Conservation (phyloP, 225 moss, liverwort and hornwort species). For the Antitrichia curtipendula region DNA sequence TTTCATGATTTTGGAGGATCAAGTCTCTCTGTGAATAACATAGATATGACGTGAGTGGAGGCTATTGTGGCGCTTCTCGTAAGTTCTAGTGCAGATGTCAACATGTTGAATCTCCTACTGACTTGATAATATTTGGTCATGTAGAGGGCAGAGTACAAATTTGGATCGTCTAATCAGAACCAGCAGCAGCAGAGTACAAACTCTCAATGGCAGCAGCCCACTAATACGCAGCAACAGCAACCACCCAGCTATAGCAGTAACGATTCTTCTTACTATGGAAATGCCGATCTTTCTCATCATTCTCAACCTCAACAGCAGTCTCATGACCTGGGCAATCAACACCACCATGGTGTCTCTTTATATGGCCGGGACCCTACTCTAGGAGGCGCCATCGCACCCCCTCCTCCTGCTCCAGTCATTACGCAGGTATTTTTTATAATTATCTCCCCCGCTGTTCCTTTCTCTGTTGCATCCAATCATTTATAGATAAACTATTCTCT, state of each 20-base stretch:
- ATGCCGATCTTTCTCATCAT: slow-evolving; percentile 66
- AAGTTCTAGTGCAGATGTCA: neutral
- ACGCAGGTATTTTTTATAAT: slow-evolving; percentile 48
- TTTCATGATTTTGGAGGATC: neutral
- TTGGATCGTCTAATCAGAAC: slow-evolving; percentile 41
- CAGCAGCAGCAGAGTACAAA: slow-evolving; percentile 63
- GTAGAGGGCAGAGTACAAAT: slow-evolving; percentile 66
- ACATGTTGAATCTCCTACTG: neutral
- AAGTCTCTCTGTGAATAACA: neutral
- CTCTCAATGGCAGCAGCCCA: slow-evolving; percentile 72
- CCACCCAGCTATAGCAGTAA: slow-evolving; percentile 45
- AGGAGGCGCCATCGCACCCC: slow-evolving; percentile 76
- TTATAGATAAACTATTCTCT: neutral
- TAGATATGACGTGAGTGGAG: neutral
- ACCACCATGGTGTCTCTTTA: slow-evolving; percentile 87
- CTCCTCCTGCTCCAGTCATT: slow-evolving; percentile 95
- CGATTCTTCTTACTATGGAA: slow-evolving; percentile 63
- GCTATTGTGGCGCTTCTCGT: neutral
- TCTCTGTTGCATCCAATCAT: neutral
- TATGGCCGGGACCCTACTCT: slow-evolving; percentile 93
- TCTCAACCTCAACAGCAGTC: slow-evolving; percentile 80
- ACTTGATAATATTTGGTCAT: neutral
- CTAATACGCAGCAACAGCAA: slow-evolving; percentile 53
- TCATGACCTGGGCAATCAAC: slow-evolving; percentile 60
- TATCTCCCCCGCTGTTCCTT: neutral